Conservation (phyloP, 495 filamentous ascomycete species). For the Cladorrhinum samala region DNA sequence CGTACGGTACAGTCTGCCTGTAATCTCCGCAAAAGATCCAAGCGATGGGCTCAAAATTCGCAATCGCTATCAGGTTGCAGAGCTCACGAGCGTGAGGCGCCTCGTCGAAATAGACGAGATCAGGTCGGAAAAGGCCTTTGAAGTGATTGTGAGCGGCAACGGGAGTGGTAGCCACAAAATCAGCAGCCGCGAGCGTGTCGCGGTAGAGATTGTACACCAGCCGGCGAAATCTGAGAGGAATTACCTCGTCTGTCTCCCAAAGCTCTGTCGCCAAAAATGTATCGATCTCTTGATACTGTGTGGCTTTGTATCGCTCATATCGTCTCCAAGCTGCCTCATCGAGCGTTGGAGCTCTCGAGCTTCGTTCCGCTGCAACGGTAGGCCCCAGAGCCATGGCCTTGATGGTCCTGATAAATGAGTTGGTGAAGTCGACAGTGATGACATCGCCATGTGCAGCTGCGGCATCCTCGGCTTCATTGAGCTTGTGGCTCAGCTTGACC, state of each 20-base stretch:
- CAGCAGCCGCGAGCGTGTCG: conserved; percentile 11
- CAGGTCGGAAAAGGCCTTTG: conserved; percentile 17
- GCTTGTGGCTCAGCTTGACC: background rate
- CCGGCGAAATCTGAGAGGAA: background rate
- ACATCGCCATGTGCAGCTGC: background rate
- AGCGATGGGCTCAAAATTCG: conserved; percentile 19
- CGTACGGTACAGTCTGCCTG: conserved; percentile 22
- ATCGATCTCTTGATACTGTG: conserved; percentile 1
- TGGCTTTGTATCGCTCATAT: conserved; percentile 3
- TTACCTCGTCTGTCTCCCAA: background rate
- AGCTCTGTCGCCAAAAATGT: conserved; percentile 6
- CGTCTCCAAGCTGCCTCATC: conserved; percentile 20
- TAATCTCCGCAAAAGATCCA: conserved; percentile 26
- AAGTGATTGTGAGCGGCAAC: conserved; percentile 17
- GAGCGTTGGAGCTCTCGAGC: conserved; percentile 10
- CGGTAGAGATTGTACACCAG: conserved; percentile 14
- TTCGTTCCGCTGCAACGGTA: background rate
- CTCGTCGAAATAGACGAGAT: conserved; percentile 25
- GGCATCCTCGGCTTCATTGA: conserved; percentile 6
- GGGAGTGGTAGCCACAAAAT: conserved; percentile 25
- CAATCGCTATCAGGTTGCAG: conserved; percentile 21
- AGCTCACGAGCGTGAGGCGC: conserved; percentile 21
- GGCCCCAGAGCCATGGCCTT: background rate
- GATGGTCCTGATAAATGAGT: conserved; percentile 11
- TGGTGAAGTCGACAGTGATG: conserved; percentile 14